phyloP scores from a whole-genome alignment of 352 stramenopile species.

The Phytophthora multivora region DNA sequence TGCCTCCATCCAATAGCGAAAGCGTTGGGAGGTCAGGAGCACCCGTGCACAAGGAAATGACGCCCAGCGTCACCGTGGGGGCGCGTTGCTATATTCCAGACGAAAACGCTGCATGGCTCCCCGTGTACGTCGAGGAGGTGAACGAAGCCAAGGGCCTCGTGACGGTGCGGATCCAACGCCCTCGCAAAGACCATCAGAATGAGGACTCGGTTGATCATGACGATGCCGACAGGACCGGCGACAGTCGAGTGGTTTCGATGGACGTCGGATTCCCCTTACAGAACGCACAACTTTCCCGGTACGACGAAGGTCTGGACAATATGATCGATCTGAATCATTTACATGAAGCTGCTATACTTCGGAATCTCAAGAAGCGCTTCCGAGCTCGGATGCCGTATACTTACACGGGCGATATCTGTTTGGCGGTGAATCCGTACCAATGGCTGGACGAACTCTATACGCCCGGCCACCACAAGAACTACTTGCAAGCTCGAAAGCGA shows the following conservation, averaged over 20 bases:
- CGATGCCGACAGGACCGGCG: slow-evolving; percentile 19
- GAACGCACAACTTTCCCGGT: slow-evolving; percentile 44
- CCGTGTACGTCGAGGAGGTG: slow-evolving; percentile 70
- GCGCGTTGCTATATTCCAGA: slow-evolving; percentile 81
- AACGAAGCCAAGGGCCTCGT: slow-evolving; percentile 49
- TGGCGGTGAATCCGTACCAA: slow-evolving; percentile 97
- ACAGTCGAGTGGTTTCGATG: slow-evolving; percentile 44
- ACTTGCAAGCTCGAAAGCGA: slow-evolving; percentile 49
- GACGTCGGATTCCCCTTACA: slow-evolving; percentile 62
- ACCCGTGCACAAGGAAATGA: slow-evolving; percentile 19
- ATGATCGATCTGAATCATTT: slow-evolving; percentile 88
- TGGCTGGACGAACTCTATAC: slow-evolving; percentile 87
- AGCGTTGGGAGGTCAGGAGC: neutral
- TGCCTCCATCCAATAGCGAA: slow-evolving; percentile 30
- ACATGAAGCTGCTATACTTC: slow-evolving; percentile 90
- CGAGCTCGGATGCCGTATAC: slow-evolving; percentile 91
- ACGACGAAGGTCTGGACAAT: slow-evolving; percentile 55
- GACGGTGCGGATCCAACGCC: slow-evolving; percentile 46
- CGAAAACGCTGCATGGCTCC: slow-evolving; percentile 66
- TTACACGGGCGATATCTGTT: slow-evolving; percentile 95
- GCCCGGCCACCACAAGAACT: slow-evolving; percentile 65
- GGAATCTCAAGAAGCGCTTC: slow-evolving; percentile 88
- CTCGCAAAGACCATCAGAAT: slow-evolving; percentile 32
- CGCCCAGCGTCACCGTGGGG: slow-evolving; percentile 54
- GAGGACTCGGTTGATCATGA: slow-evolving; percentile 30